Base-by-base conservation (phyloP, 2,329 filamentous ascomycete genomes). In the Aspergillus ochraceus region DNA sequence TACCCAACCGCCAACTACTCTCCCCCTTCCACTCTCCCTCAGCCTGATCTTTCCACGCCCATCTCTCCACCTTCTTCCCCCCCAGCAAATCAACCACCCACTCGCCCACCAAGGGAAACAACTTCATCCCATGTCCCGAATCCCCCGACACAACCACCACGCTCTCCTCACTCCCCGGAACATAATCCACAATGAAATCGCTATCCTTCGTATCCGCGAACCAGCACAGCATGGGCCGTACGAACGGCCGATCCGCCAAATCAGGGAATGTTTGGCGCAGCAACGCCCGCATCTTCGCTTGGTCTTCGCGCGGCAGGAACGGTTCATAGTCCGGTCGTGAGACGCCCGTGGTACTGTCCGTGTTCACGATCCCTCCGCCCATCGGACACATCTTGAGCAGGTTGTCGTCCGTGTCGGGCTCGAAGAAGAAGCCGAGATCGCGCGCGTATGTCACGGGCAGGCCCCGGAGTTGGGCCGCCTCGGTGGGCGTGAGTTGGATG, bases 351-450 rank as follows among this genome's bases (percentile, higher is more conserved):
- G 65, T 68, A 1, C 67, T 68, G 60, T 85, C 81, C 12, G 81
- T 81, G 49, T 86, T 83, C 53, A 79, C 77, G 62, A 79, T 86
- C 0, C 85, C 86, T 0, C 80, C 83, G 2, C 84, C 84, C 69
- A 83, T 79, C 0, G 84, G 84, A 64, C 85, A 88, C 10, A 89
- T 67, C 72, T 89, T 88, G 49, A 88, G 72, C 4, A 87, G 70
- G 22, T 81, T 80, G 0, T 85, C 87, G 61, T 79, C 77, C 0
- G 79, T 81, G 63, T 88, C 86, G 0, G 86, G 86, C 70, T 88
- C 86, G 59, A 88, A 88, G 73, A 87, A 85, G 76, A 88, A 88
- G 0, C 86, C 86, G 0, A 88, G 74, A 61, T 88, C 86, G 2
- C 86, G 80, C 1, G 83, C 82, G 55, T 87, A 86, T 0, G 83